Evolutionary conservation across 345 rosid species (phyloP), one percentile per base, ranked within the genome.

Genomic region (Camelina sativa): DNA sequence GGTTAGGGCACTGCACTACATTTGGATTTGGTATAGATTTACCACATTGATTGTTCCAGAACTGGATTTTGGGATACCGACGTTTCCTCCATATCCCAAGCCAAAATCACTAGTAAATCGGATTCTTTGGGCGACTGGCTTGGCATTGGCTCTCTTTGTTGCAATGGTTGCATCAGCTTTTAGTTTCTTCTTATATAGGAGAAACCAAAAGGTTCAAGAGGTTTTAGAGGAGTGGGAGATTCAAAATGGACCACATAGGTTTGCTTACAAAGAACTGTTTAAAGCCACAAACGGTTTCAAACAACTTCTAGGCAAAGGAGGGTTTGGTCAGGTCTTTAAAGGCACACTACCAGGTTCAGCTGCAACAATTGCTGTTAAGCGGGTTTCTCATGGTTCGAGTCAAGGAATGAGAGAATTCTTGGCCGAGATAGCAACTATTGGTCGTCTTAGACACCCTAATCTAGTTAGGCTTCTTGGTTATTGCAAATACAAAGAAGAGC

Each of bases 51-150:
- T 83, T 41, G 66, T 66, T 53, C 69, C 69, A 52, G 0, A 15
- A 0, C 66, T 70, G 38, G 80, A 84, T 15, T 69, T 80, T 9
- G 28, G 1, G 1, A 15, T 56, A 62, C 43, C 69, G 41, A 15
- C 65, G 55, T 47, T 89, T 62, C 91, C 91, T 9, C 61, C 61
- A 20, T 82, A 84, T 85, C 91, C 92, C 1, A 79, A 74, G 10
- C 0, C 58, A 34, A 32, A 75, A 0, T 52, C 74, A 11, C 6
- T 1, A 37, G 58, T 80, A 4, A 72, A 37, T 8, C 41, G 38
- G 51, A 78, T 73, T 8, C 4, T 50, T 59, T 1, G 8, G 34
- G 70, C 80, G 3, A 80, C 58, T 10, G 1, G 67, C 17, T 71
- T 80, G 50, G 53, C 81, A 40, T 67, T 87, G 76, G 3, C 28